phyloP scores from a whole-genome alignment of 805 yeast genomes.

The Metschnikowia matae region DNA sequence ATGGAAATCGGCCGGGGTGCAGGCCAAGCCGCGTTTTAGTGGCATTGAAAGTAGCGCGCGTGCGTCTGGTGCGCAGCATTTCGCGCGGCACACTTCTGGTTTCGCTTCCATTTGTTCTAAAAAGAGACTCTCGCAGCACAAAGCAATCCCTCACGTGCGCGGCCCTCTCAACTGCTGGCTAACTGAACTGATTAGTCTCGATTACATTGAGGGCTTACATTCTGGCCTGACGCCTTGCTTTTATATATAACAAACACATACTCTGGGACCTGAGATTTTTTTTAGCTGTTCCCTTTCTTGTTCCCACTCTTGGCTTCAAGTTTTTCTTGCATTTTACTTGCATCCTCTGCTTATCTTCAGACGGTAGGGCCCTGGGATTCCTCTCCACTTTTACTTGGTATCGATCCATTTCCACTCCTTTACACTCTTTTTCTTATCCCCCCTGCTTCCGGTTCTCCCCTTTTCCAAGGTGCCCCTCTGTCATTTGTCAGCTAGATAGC shows the following conservation, averaged over 20 bases:
- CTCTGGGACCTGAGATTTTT: neutral
- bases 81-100: neutral
- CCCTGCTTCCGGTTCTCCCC: neutral
- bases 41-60: neutral
- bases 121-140: constrained; percentile 3
- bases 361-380: constrained; percentile 1
- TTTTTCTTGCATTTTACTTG: neutral
- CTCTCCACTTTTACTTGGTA: neutral
- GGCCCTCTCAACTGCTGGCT: constrained; percentile 1
- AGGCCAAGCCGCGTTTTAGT: constrained; percentile 2
- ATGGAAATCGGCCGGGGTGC: neutral
- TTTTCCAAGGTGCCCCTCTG: neutral
- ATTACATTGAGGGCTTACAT: neutral
- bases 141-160: constrained; percentile 1
- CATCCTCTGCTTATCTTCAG: neutral
- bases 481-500: neutral
- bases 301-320: neutral
- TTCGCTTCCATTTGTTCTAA: neutral
- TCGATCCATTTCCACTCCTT: constrained; percentile 1
- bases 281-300: neutral
- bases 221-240: neutral
- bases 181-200: neutral
- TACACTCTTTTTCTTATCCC: neutral
- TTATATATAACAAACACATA: neutral
- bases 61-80: neutral